These are phyloP conservation scores for Aspergillus ostianus DNA, from an alignment of 495 filamentous ascomycete species.

Conservation along the genomic window DNA sequence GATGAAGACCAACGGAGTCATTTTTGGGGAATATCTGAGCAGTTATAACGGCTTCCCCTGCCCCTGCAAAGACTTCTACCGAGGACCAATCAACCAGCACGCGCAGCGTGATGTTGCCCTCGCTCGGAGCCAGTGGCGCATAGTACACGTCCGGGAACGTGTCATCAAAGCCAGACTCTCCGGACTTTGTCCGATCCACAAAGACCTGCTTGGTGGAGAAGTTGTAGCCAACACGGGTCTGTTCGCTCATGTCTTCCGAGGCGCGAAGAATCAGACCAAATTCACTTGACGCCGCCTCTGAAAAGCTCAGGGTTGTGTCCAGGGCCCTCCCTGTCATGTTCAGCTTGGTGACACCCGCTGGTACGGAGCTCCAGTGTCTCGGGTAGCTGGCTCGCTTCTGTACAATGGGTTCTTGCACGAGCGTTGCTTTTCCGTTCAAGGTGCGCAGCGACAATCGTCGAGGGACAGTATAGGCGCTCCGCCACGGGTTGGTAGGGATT, in stretches of 20 bases:
- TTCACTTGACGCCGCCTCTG: constrained; percentile 13
- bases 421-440: constrained; percentile 13
- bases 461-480: constrained; percentile 46
- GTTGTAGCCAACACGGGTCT: constrained; percentile 42
- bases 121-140: constrained; percentile 18
- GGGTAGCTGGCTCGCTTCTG: too few species aligned
- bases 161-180: constrained; percentile 25
- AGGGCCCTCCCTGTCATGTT: not conserved
- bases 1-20: too few species aligned
- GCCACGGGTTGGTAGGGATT: constrained; percentile 45
- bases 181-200: constrained; percentile 30
- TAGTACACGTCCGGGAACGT: constrained; percentile 30
- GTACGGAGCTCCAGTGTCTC: constrained; percentile 17
- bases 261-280: constrained; percentile 30
- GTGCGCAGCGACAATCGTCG: constrained; percentile 36
- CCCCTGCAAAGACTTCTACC: constrained; percentile 35
- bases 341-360: constrained; percentile 16
- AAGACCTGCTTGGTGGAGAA: constrained; percentile 35
- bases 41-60: constrained; percentile 33
- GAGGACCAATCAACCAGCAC: constrained; percentile 36
- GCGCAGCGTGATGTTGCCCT: constrained; percentile 24
- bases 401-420: constrained; percentile 28
- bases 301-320: not conserved
- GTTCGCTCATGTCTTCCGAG: constrained; percentile 35
- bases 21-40: constrained; percentile 41